A percentile compares a stretch with the other conserved stretches of the same genome.
Conservation (phyloP, 345 rosid species). For the Eucalyptus marginata region DNA sequence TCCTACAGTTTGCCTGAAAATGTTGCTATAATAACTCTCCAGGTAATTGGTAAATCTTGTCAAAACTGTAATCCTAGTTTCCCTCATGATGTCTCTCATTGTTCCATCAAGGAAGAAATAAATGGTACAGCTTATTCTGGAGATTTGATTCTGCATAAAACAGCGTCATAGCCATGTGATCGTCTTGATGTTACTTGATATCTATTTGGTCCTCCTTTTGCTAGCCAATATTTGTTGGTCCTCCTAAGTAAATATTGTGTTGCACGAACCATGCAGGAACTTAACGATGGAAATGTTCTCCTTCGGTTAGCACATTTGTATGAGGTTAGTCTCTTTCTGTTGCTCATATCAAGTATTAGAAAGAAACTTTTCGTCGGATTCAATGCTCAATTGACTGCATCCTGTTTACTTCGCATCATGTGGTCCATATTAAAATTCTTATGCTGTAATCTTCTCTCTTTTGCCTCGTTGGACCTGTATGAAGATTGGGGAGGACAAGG, state of each 20-base stretch:
- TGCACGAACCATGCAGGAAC: conserved; percentile 35
- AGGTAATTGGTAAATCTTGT: conserved; percentile 22
- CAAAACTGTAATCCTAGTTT: not conserved
- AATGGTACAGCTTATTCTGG: not conserved
- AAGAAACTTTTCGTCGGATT: not conserved
- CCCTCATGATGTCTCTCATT: not conserved
- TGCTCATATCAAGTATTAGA: not conserved
- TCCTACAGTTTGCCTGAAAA: conserved; percentile 77
- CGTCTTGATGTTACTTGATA: not conserved
- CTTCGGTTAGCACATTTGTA: conserved; percentile 84
- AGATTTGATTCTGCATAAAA: not conserved
- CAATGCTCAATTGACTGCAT: not conserved
- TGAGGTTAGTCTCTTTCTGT: conserved; percentile 39
- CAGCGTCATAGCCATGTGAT: not conserved
- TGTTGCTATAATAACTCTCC: conserved; percentile 72
- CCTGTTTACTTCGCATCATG: not conserved
- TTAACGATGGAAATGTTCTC: conserved; percentile 64
- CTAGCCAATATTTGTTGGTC: not conserved
- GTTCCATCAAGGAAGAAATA: not conserved
- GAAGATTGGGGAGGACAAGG: conserved; percentile 44
- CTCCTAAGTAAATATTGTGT: not conserved
- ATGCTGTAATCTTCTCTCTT: not conserved
- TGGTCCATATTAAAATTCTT: not conserved
- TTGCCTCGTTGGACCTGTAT: not conserved
- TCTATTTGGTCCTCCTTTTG: not conserved